phyloP scores from a whole-genome alignment of 768 basidiomycete species.

The Podaxis rugospora region DNA sequence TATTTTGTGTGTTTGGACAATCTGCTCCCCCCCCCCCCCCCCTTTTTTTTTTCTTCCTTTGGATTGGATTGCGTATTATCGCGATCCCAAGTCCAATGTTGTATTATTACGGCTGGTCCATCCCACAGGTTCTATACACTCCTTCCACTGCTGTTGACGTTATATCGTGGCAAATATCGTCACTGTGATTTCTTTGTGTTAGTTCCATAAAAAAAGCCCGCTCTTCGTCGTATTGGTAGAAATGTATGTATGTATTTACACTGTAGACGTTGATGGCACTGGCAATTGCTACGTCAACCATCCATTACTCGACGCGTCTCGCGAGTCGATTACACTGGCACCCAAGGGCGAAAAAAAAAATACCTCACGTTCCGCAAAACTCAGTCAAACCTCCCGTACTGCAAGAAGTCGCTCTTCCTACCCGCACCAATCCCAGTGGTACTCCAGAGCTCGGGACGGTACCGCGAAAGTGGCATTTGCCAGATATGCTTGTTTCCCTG shows the following conservation, averaged over 20 bases:
- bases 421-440: constrained; percentile 9
- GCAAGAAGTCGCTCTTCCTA: constrained; percentile 32
- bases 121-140: not conserved
- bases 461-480: constrained; percentile 46
- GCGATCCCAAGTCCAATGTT: not conserved
- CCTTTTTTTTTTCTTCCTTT: not conserved
- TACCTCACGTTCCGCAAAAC: not conserved
- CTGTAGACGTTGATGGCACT: not conserved
- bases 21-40: not conserved
- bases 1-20: not conserved
- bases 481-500: constrained; percentile 50
- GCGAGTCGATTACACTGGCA: not conserved
- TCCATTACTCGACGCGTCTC: not conserved
- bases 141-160: not conserved
- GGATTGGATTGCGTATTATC: not conserved
- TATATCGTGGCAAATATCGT: not conserved
- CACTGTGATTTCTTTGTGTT: not conserved
- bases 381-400: constrained; percentile 27
- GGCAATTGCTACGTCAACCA: not conserved
- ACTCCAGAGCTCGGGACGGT: constrained; percentile 26
- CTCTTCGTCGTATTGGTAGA: not conserved
- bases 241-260: not conserved
- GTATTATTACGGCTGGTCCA: constrained; percentile 1
- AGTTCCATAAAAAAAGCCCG: not conserved
- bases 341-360: not conserved